Base-by-base conservation (phyloP, 2,329 filamentous ascomycete genomes). In the Neofusicoccum cordaticola region DNA sequence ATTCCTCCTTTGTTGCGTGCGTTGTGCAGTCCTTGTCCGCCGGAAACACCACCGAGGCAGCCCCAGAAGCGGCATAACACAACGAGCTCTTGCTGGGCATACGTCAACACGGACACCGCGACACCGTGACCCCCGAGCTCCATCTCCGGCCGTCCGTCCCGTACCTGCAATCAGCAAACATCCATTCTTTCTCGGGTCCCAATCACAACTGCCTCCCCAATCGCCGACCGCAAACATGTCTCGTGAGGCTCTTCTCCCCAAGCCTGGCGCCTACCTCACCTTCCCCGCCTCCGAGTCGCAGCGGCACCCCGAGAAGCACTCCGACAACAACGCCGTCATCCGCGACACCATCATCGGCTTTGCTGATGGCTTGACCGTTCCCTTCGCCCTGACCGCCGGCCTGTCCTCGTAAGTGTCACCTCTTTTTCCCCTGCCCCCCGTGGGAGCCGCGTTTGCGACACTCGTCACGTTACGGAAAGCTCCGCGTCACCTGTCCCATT, bases 361-460 rank as follows among this genome's bases (percentile, higher is more conserved):
- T 69, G 88, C 90, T 0, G 90, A 93, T 72, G 90, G 90, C 15
- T 82, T 93, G 69, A 93, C 90, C 0, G 90, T 93, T 0, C 90
- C 90, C 0, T 93, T 93, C 69, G 90, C 90, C 15, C 81, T 93
- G 42, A 92, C 89, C 0, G 90, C 91, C 0, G 90, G 90, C 13
- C 81, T 93, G 1, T 88, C 86, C 2, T 84, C 83, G 68, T 68
- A 62, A 44, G 58, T 4, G 8, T 7, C 27, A n/a, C 31, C 17
- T 22, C 37, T 47, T 45, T 45, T 19, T 34, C n/a, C 41, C n/a
- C 37, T 15, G 9, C 19, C 4, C 6, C 45, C 41, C 15, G 1
- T 37, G 5, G n/a, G 17, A 15, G 9, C 11, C 13, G 22, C n/a
- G n/a, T 44, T 3, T 4, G 47, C 22, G 9, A 34, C 11, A 12